These are phyloP conservation scores for Paradendryphiella salina DNA, from an alignment of 2,329 filamentous ascomycete genomes.

Conservation along the genomic window DNA sequence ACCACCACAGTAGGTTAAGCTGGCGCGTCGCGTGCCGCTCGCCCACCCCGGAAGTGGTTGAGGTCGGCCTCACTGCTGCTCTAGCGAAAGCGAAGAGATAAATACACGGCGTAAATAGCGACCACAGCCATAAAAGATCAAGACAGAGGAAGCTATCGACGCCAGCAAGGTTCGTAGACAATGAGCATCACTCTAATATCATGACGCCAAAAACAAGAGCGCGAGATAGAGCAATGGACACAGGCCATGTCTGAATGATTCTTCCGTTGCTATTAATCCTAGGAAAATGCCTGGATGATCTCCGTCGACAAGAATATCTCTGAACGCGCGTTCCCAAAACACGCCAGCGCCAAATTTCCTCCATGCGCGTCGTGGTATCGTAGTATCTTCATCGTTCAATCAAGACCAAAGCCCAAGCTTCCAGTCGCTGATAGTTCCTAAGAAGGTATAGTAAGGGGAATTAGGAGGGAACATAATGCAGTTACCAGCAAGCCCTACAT, in stretches of 20 bases:
- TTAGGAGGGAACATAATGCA: background rate
- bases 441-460: background rate
- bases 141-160: no score
- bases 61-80: no score
- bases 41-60: no score
- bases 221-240: background rate
- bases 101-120: no score
- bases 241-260: background rate
- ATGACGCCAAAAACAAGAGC: background rate
- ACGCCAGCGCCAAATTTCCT: background rate
- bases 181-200: background rate
- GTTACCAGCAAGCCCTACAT: slow-evolving; percentile 1
- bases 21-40: no score
- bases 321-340: background rate
- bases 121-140: no score
- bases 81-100: no score
- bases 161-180: background rate
- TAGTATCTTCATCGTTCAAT: background rate
- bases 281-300: background rate
- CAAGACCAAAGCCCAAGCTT: background rate
- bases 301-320: background rate
- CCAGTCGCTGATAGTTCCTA: background rate
- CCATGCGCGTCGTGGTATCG: background rate
- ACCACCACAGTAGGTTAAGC: no score
- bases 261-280: background rate